Evolutionary conservation across 2,329 filamentous ascomycete genomes (phyloP).

Genomic region (Epichloe scottii): DNA sequence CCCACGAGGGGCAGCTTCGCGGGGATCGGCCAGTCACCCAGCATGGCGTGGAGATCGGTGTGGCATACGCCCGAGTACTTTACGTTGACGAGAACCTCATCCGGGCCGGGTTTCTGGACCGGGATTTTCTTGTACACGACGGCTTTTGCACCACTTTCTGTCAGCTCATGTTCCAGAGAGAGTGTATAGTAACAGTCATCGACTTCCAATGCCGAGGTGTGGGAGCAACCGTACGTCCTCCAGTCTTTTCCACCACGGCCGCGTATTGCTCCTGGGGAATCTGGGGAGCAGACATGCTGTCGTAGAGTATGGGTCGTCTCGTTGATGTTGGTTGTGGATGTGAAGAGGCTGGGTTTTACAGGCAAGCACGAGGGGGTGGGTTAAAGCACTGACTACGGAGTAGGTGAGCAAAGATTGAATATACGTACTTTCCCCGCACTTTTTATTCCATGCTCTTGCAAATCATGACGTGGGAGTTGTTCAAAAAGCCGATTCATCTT

Average conservation of each 20-base stretch:
- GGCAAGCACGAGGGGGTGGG: too few relatives aligned
- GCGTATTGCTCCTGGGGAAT: conserved; percentile 84
- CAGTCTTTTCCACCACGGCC: conserved; percentile 74
- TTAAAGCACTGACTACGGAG: too few relatives aligned
- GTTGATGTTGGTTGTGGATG: too few relatives aligned
- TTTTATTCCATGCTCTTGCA: too few relatives aligned
- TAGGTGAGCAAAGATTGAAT: too few relatives aligned
- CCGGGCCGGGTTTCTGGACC: conserved; percentile 67
- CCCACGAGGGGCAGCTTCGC: conserved; percentile 78
- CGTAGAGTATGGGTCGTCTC: neutral
- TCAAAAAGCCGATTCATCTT: too few relatives aligned
- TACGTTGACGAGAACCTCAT: conserved; percentile 86
- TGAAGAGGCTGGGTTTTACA: neutral
- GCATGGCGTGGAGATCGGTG: conserved; percentile 68
- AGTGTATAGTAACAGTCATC: too few relatives aligned
- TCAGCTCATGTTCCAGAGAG: conserved; percentile 2
- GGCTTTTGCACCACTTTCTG: conserved; percentile 25
- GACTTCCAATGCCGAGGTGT: too few relatives aligned
- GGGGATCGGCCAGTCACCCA: conserved; percentile 80
- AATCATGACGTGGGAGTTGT: too few relatives aligned
- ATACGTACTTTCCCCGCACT: too few relatives aligned
- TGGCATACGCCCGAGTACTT: conserved; percentile 87
- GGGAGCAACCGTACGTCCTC: conserved; percentile 42
- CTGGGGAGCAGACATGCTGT: conserved; percentile 21
- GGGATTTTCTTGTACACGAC: conserved; percentile 69